Base-by-base conservation (phyloP, 371 early-diverging fungal species). In the Apophysomyces sp. region DNA sequence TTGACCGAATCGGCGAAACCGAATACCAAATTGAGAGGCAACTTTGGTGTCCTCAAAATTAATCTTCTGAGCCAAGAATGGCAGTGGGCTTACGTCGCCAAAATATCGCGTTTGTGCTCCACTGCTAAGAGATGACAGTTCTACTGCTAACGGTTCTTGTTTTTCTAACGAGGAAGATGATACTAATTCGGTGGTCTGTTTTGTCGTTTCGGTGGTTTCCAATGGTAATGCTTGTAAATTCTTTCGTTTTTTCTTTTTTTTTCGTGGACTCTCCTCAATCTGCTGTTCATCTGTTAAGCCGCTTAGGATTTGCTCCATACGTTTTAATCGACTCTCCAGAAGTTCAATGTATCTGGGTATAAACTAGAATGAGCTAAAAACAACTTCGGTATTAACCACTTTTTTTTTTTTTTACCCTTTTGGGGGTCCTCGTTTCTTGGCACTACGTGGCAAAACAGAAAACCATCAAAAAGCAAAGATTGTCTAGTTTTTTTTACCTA, bases 221-320 rank as follows among this genome's bases (percentile, higher is more conserved):
- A 21, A 16, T 8, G 8, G 21, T 5, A 21, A 21, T 44, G 49
- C 3, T 3, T 21, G 49, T 7, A 0, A 37, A 5, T 18, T 11
- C 30, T 49, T 41, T 30, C 58, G 16, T 40, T 16, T 29, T 21
- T 44, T 30, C 11, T 53, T 49, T 11, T 63, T 40, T 5, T 63
- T 39, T 26, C 52, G 28, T 12, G 16, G 11, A 1, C 40, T 18
- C 4, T 13, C 53, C 13, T 34, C 34, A 1, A 26, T 30, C 16
- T 55, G 18, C 26, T 60, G 52, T 5, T 51, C 57, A 13, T 73
- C 77, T 53, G 53, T 76, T 68, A 71, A 67, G 3, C 78, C 80
- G 2, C 82, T 80, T 3, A 89, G 71, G 27, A 89, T 72, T 21
- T 71, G 71, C 64, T 89, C 89, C 87, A 89, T 85, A 21, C 87